Conservation (phyloP, 306 rosid genomes). For the Dicorynia guianensis region DNA sequence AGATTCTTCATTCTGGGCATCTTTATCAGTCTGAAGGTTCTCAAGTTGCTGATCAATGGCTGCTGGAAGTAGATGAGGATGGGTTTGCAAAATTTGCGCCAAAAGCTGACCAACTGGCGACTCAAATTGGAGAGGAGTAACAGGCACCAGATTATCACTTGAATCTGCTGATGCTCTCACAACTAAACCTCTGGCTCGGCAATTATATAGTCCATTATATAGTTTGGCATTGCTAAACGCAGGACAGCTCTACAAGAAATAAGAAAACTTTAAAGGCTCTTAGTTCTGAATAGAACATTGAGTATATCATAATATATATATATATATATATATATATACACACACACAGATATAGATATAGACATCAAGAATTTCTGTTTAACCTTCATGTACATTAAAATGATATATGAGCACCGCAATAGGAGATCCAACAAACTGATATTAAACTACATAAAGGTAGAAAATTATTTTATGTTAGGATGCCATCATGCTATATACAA, state of each 20-base stretch:
- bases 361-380: constrained; percentile 18
- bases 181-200: constrained; percentile 63
- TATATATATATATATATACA: too few relatives aligned
- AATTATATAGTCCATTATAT: constrained; percentile 55
- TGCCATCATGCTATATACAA: not conserved
- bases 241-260: constrained; percentile 59
- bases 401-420: constrained; percentile 5
- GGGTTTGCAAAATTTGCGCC: constrained; percentile 83
- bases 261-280: not conserved
- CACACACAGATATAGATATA: not conserved
- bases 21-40: constrained; percentile 76
- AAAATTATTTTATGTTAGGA: too few relatives aligned
- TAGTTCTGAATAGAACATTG: not conserved
- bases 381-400: not conserved
- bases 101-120: constrained; percentile 92
- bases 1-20: constrained; percentile 56
- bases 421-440: not conserved
- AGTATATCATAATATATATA: constrained; percentile 16
- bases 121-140: constrained; percentile 81
- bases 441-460: not conserved
- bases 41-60: constrained; percentile 92
- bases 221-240: constrained; percentile 63
- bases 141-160: constrained; percentile 59
- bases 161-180: constrained; percentile 75
- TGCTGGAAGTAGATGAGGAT: constrained; percentile 87